A percentile compares a stretch with the other conserved stretches of the same genome.
Conservation (phyloP, 1,284 basidiomycete species). For the Sporisorium graminicola region DNA sequence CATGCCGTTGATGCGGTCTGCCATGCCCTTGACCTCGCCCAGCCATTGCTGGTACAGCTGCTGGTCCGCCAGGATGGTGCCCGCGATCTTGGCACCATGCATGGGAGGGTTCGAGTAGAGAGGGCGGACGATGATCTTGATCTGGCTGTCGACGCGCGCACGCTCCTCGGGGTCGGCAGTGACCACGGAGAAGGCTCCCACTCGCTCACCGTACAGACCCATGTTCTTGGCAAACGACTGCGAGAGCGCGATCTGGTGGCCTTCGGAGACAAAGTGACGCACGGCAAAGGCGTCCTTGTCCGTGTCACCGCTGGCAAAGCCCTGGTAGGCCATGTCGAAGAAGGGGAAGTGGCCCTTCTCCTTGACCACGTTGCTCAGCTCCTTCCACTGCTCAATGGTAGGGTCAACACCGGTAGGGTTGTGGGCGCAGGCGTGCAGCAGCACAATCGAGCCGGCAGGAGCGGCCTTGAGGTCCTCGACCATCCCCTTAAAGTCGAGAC, state of each 20-base stretch:
- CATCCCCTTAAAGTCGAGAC: constrained; percentile 69
- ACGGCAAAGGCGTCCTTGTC: constrained; percentile 68
- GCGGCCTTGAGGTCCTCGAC: constrained; percentile 70
- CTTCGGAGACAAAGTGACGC: constrained; percentile 70
- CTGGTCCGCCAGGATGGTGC: constrained; percentile 70
- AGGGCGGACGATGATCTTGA: constrained; percentile 93
- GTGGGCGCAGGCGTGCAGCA: constrained; percentile 74
- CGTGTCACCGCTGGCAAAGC: constrained; percentile 67
- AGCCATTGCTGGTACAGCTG: constrained; percentile 71
- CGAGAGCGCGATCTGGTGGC: constrained; percentile 65
- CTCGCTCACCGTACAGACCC: constrained; percentile 70
- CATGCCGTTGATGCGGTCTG: constrained; percentile 70
- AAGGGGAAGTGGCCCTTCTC: constrained; percentile 90
- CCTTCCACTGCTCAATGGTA: constrained; percentile 67
- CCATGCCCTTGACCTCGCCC: constrained; percentile 70
- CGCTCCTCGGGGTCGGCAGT: constrained; percentile 65
- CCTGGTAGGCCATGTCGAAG: constrained; percentile 90
- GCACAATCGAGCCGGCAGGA: constrained; percentile 72
- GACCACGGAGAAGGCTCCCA: constrained; percentile 65
- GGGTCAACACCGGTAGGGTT: constrained; percentile 72
- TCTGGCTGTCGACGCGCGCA: constrained; percentile 68
- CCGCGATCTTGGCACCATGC: constrained; percentile 75
- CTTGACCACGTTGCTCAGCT: constrained; percentile 67
- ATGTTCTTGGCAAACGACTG: constrained; percentile 70
- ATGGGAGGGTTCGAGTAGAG: constrained; percentile 99